These are phyloP conservation scores for Arthrobotrys musiformis DNA, from an alignment of 2,329 filamentous ascomycete genomes.

Conservation along the genomic window DNA sequence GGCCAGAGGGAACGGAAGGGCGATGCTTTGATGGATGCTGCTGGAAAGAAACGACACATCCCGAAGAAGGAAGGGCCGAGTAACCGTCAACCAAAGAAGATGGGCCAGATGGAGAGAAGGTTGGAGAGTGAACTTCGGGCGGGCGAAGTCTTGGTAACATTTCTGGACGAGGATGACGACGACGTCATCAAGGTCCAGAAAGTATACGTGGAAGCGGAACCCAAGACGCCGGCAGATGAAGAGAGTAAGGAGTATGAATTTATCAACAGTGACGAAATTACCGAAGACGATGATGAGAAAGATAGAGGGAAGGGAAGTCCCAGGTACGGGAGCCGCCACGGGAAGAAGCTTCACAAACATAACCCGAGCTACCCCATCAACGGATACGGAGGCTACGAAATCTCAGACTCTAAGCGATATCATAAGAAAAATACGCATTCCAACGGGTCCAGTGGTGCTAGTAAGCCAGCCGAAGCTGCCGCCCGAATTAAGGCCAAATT, in stretches of 20 bases:
- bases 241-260: constrained; percentile 46
- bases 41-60: constrained; percentile 36
- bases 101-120: constrained; percentile 39
- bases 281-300: constrained; percentile 25
- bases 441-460: neutral
- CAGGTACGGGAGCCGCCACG: neutral
- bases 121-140: constrained; percentile 30
- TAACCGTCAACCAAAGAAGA: constrained; percentile 32
- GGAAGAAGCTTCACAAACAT: constrained; percentile 47
- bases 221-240: neutral
- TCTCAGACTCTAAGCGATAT: neutral
- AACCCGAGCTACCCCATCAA: neutral
- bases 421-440: neutral
- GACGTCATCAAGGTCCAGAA: constrained; percentile 34
- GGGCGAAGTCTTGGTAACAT: constrained; percentile 18
- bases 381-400: constrained; percentile 34
- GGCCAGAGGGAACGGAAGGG: constrained; percentile 29
- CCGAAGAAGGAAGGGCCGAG: constrained; percentile 43
- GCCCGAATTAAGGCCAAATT: constrained; percentile 17
- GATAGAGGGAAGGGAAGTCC: neutral
- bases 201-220: neutral
- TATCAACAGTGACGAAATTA: constrained; percentile 30
- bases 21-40: constrained; percentile 43
- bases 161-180: constrained; percentile 27
- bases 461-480: neutral